Conservation (phyloP, 495 filamentous ascomycete genomes). For the Hypoxylon cercidicola region DNA sequence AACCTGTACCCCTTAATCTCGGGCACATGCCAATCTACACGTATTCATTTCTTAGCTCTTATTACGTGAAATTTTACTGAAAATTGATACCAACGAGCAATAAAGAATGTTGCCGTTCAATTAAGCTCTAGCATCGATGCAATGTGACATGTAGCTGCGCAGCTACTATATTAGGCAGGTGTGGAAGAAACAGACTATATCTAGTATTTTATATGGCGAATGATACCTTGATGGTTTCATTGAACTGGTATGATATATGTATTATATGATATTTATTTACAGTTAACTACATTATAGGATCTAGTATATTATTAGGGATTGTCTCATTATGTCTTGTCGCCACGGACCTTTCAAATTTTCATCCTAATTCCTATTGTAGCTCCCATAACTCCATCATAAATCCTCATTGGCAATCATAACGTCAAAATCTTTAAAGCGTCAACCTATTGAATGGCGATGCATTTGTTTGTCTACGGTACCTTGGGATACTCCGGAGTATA, state of each 20-base stretch:
- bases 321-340: neutral
- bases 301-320: neutral
- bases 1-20: neutral
- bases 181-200: neutral
- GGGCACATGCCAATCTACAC: neutral
- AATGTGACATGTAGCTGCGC: conserved; percentile 30
- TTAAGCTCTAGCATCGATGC: conserved; percentile 30
- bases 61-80: neutral
- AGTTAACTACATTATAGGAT: too few relatives aligned
- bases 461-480: too few relatives aligned
- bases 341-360: neutral
- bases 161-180: conserved; percentile 36
- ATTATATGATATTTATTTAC: too few relatives aligned
- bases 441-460: too few relatives aligned
- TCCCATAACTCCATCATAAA: neutral
- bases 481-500: too few relatives aligned
- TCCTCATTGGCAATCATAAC: neutral
- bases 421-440: neutral
- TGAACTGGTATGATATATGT: too few relatives aligned
- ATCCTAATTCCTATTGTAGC: neutral
- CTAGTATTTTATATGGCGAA: too few relatives aligned
- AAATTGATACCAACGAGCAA: too few relatives aligned
- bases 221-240: too few relatives aligned
- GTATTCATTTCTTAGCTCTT: neutral
- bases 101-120: conserved; percentile 19